Evolutionary conservation across 331 rosid genomes (phyloP), one percentile per base, ranked within the genome.

Genomic region (Cucumis variabilis): DNA sequence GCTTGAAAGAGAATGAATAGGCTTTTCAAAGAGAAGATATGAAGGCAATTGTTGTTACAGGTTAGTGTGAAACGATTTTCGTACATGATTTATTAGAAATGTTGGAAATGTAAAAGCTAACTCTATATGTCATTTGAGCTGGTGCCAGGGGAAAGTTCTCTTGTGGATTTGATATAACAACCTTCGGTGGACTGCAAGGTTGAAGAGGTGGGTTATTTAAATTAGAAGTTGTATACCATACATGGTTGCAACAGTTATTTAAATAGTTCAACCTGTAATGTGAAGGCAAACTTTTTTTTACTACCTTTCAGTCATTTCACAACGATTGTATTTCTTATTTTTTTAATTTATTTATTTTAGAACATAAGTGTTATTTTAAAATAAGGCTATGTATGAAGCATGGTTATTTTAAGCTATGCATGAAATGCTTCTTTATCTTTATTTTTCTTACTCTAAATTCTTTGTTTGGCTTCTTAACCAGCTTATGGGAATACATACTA

Each of bases 1-100:
- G 99, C 89, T 89, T 96, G 63, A 93, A 93, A 91, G 97, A 90
- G 51, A 91, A 92, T 68, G 98, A 93, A 82, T 90, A 90, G 90
- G 99, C 98, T 51, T 55, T 91, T n/a, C 83, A 27, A 86, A 94
- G 98, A 86, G 91, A 96, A 41, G 98, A 95, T 89, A 96, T 96
- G 85, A 94, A 92, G 92, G 99, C 99, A 48, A 95, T 96, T 89
- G 98, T 96, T 79, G 58, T 96, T 48, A 92, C 98, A 72, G 99
- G 99, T 92, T 87, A 60, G 83, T 28, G 60, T 41, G 81, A 74
- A 74, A 85, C 48, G 11, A 44, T 74, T 81, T 55, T 27, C 50
- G 12, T 80, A 16, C 27, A 20, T 10, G 48, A 55, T 25, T 17
- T n/a, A n/a, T n/a, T n/a, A n/a, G n/a, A n/a, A n/a, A n/a, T n/a